Evolutionary conservation across 2,329 filamentous ascomycete genomes (phyloP), one percentile per base, ranked within the genome.

Genomic region (Cordyceps fumosorosea): DNA sequence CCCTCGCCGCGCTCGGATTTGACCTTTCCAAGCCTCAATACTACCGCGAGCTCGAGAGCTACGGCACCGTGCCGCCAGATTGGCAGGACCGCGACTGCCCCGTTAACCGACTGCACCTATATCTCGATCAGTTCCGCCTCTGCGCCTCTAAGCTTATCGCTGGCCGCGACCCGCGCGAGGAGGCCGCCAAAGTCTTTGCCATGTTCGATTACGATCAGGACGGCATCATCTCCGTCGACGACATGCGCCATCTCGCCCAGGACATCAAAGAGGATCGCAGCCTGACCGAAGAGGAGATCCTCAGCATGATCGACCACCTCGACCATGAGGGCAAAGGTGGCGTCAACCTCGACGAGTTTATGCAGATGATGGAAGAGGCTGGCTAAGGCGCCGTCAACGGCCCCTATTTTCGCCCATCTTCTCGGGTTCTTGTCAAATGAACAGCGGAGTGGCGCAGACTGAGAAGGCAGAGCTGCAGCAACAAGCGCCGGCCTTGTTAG

Each of bases 261-360:
- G 95, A 98, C 74, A 80, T 99, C 66, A 95, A 95, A 8, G 93
- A 98, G 75, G 76, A 78, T 62, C 74, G 76, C 50, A 91, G 90
- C 14, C 81, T 99, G 67, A 91, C 95, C 68, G 93, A 99, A 71
- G 90, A 96, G 70, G 95, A 99, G 74, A 81, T 99, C 65, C 82
- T 86, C 68, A 92, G 92, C 66, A 99, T 99, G 95, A 95, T 99
- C 77, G 92, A 97, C 71, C 93, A 98, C 76, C 96, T 98, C 78
- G 95, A 99, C 78, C 82, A 97, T 66, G 90, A 96, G 71, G 93
- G 91, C 1, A 96, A 96, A 68, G 93, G 93, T 12, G 92, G 84
- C 61, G 86, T 89, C 8, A 85, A 84, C 66, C 79, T 84, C 67
- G 86, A 89, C 63, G 87, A 89, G 73, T 89, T 89, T 71, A 82